Base-by-base conservation (phyloP, 805 yeast genomes). In the Jamesozyma piceae region DNA sequence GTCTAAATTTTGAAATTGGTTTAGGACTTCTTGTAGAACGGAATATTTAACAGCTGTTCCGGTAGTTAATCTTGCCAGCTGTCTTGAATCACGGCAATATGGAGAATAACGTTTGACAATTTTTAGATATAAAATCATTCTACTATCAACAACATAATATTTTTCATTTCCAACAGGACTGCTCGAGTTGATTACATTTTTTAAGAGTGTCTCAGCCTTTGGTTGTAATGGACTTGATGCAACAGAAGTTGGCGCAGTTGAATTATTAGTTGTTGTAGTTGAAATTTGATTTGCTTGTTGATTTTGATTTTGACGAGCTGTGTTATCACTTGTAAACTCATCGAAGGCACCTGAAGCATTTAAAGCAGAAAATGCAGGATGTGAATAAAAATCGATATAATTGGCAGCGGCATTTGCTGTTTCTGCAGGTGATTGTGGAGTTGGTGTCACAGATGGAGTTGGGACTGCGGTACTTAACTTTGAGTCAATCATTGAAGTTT, bases 121-220 rank as follows among this genome's bases (percentile, higher is more conserved):
- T 41, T 73, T 67, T 59, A 76, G 69, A 58, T 78, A 80, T 22
- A 78, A 61, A 30, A 69, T 65, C 47, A 71, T 69, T 60, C 86
- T 69, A 32, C 69, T 72, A 17, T 67, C 60, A 32, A 42, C 34
- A 15, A 33, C 27, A 34, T 38, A 22, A n/a, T 35, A 5, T 24
- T 35, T 13, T 11, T 17, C 22, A 11, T 36, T 9, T 13, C 13
- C 27, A 8, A 33, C 14, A 10, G n/a, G 11, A 28, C 31, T 28
- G n/a, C n/a, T 28, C 11, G 4, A 8, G 11, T 11, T 26, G 56
- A 49, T 38, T 59, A 64, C 21, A 30, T 32, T 24, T 35, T 38
- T 41, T 24, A 40, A 33, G 5, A 39, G 14, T 17, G 43, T 18
- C 17, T 24, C 32, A 28, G 51, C 37, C 6, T 20, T 18, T 17